Conservation (phyloP, 176 grass and related monocot genomes). For the Themeda triandra region DNA sequence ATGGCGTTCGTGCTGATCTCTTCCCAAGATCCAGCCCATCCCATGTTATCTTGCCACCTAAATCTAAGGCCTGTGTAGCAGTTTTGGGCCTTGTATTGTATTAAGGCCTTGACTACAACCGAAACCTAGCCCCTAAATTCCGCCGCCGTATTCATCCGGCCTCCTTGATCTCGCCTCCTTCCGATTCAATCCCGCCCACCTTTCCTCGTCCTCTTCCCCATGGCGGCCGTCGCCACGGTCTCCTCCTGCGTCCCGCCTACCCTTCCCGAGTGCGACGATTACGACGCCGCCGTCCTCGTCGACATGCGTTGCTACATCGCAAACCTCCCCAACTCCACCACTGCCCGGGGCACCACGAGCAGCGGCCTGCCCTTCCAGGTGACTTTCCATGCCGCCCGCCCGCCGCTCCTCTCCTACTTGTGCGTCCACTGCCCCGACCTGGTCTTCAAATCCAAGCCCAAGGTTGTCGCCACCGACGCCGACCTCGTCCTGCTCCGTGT, state of each 20-base stretch:
- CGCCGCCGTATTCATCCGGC: too few relatives aligned
- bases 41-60: not conserved
- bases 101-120: too few relatives aligned
- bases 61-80: not conserved
- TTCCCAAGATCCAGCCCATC: not conserved
- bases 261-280: not conserved
- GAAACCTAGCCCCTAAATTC: too few relatives aligned
- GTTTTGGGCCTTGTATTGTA: not conserved
- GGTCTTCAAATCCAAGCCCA: not conserved
- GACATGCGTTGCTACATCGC: not conserved
- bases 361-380: not conserved
- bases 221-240: not conserved
- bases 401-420: not conserved
- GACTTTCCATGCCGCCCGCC: not conserved
- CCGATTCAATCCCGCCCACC: not conserved
- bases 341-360: not conserved
- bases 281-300: not conserved
- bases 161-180: too few relatives aligned
- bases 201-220: not conserved
- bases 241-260: not conserved
- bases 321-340: not conserved
- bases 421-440: not conserved
- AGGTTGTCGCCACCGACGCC: not conserved
- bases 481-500: not conserved
- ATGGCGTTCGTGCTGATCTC: not conserved